These are phyloP conservation scores for Acorus gramineus DNA, from an alignment of 106 monocot genomes.

Conservation along the genomic window DNA sequence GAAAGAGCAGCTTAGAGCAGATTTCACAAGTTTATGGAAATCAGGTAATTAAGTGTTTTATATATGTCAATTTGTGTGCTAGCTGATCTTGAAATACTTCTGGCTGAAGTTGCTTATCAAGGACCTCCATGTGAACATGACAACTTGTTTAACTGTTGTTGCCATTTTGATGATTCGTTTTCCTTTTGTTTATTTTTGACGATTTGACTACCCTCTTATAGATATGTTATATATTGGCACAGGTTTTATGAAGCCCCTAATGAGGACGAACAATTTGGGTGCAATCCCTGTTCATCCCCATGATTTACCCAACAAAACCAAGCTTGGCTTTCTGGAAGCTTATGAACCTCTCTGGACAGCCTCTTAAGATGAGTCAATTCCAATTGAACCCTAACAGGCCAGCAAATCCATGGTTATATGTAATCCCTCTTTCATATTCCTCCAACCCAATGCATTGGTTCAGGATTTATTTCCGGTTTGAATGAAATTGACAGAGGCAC, in stretches of 20 bases:
- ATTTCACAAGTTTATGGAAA: conserved; percentile 91
- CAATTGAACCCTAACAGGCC: conserved; percentile 30
- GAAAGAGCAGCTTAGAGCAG: conserved; percentile 94
- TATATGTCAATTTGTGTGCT: too few relatives aligned
- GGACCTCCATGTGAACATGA: too few relatives aligned
- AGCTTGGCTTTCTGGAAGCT: conserved; percentile 86
- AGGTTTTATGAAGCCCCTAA: conserved; percentile 41
- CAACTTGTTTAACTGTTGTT: too few relatives aligned
- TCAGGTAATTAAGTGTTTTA: conserved; percentile 35
- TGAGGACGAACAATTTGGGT: conserved; percentile 51
- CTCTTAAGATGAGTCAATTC: conserved; percentile 75
- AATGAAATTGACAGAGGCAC: too few relatives aligned
- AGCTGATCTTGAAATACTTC: too few relatives aligned
- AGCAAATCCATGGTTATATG: conserved; percentile 19
- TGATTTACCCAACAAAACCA: conserved; percentile 91
- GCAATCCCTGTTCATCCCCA: conserved; percentile 92
- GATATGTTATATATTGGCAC: neutral
- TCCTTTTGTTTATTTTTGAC: neutral
- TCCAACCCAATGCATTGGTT: neutral
- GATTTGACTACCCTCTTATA: neutral
- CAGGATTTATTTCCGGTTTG: neutral
- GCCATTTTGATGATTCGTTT: too few relatives aligned
- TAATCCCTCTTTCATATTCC: neutral
- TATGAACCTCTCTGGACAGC: conserved; percentile 91
- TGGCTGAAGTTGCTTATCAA: too few relatives aligned